phyloP scores from a whole-genome alignment of 1,284 basidiomycete genomes.

The Polyporus tsugae region DNA sequence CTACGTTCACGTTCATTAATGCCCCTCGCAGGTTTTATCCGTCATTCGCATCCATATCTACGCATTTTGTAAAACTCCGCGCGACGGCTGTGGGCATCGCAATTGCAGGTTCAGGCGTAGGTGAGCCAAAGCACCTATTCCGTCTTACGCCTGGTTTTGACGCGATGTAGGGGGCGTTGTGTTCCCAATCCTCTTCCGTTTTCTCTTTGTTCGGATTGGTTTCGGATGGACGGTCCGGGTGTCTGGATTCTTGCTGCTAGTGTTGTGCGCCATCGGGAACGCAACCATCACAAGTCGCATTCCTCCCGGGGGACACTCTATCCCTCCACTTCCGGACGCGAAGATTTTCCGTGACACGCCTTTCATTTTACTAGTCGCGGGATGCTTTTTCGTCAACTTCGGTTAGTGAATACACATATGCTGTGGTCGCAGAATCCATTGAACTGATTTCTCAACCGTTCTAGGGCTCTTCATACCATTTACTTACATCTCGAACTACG shows the following conservation, averaged over 20 bases:
- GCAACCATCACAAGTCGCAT: slow-evolving; percentile 39
- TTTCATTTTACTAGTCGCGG: slow-evolving; percentile 41
- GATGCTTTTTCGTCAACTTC: slow-evolving; percentile 43
- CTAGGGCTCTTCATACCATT: slow-evolving; percentile 36
- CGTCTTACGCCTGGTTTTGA: background rate
- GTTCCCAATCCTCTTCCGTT: slow-evolving; percentile 69
- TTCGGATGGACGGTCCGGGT: slow-evolving; percentile 66
- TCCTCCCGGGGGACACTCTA: slow-evolving; percentile 25
- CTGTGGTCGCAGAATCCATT: background rate
- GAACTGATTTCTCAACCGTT: background rate
- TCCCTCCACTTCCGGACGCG: slow-evolving; percentile 36
- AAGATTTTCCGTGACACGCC: slow-evolving; percentile 39
- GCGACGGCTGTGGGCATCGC: slow-evolving; percentile 62
- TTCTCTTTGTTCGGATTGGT: slow-evolving; percentile 60
- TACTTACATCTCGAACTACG: slow-evolving; percentile 32
- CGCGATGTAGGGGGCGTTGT: slow-evolving; percentile 63
- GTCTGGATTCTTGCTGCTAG: slow-evolving; percentile 44
- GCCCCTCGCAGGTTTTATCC: slow-evolving; percentile 39
- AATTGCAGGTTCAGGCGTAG: slow-evolving; percentile 45
- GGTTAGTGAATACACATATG: slow-evolving; percentile 21
- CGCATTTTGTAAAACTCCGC: slow-evolving; percentile 64
- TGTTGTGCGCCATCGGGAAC: slow-evolving; percentile 39
- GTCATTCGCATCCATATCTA: slow-evolving; percentile 41
- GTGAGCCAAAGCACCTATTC: slow-evolving; percentile 23
- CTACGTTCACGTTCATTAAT: background rate